These are phyloP conservation scores for Hippophae rhamnoides DNA, from an alignment of 306 rosid species.

Conservation along the genomic window DNA sequence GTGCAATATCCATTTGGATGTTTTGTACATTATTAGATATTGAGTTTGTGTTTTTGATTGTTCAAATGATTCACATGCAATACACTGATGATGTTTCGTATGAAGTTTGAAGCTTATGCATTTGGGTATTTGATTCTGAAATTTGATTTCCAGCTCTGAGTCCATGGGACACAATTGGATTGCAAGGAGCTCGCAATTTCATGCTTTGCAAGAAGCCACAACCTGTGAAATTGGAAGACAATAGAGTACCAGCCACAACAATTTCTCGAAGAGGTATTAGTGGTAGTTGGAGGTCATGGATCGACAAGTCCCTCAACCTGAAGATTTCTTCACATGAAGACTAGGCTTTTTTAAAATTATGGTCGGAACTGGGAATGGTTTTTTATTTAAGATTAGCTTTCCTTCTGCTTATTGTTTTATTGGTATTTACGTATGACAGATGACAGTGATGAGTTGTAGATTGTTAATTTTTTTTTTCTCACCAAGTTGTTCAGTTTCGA, in stretches of 20 bases:
- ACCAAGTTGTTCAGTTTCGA: too few relatives aligned
- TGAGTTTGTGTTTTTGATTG: too few relatives aligned
- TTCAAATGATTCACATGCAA: too few relatives aligned
- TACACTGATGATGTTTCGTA: too few relatives aligned
- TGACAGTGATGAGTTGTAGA: too few relatives aligned
- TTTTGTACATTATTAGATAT: too few relatives aligned
- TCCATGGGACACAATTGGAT: slow-evolving; percentile 68
- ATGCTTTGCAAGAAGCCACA: slow-evolving; percentile 81
- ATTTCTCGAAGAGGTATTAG: slow-evolving; percentile 32
- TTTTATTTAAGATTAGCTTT: background rate
- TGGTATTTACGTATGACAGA: too few relatives aligned
- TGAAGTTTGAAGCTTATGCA: too few relatives aligned
- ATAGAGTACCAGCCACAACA: slow-evolving; percentile 5
- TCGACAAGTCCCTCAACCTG: slow-evolving; percentile 64
- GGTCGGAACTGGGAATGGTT: background rate
- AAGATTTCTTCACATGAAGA: slow-evolving; percentile 59
- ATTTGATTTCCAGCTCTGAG: slow-evolving; percentile 52
- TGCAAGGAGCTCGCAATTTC: slow-evolving; percentile 71
- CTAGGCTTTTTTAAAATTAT: background rate
- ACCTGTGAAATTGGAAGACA: slow-evolving; percentile 22
- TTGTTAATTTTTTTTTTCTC: too few relatives aligned
- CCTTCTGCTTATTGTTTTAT: background rate
- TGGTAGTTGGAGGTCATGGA: slow-evolving; percentile 84
- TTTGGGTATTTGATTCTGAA: background rate
- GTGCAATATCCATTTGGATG: too few relatives aligned